These are phyloP conservation scores for Botrytis paeoniae DNA, from an alignment of 2,329 filamentous ascomycete species.

Conservation along the genomic window DNA sequence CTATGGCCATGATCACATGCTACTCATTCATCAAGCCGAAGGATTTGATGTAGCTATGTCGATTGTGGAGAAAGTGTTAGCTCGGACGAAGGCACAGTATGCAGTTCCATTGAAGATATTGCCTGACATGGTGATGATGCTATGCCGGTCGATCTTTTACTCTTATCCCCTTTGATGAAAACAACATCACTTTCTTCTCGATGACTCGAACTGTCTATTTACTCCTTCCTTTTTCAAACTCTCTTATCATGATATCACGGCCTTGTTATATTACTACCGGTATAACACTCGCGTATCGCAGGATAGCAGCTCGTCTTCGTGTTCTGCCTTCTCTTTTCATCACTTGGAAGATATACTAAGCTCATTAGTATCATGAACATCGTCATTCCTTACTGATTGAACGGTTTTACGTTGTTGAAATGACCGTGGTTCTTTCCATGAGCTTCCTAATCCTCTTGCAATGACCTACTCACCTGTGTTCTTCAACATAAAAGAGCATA, in stretches of 20 bases:
- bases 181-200: neutral
- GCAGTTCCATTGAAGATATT: neutral
- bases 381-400: neutral
- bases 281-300: neutral
- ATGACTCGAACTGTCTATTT: neutral
- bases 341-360: neutral
- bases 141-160: neutral
- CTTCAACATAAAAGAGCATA: neutral
- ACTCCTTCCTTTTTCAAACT: neutral
- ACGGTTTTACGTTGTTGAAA: neutral
- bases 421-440: neutral
- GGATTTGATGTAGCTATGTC: neutral
- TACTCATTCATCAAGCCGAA: neutral
- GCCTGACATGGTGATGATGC: neutral
- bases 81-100: neutral
- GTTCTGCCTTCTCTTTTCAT: neutral
- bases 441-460: neutral
- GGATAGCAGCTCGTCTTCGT: neutral
- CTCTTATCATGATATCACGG: neutral
- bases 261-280: neutral
- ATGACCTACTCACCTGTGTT: neutral
- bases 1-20: neutral
- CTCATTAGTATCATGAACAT: neutral
- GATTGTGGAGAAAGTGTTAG: neutral
- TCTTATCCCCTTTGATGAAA: neutral